Percentiles rank a stretch among this genome's conserved stretches.
Evolutionary conservation across 768 basidiomycete species (phyloP).

Genomic region (Bullera alba): DNA sequence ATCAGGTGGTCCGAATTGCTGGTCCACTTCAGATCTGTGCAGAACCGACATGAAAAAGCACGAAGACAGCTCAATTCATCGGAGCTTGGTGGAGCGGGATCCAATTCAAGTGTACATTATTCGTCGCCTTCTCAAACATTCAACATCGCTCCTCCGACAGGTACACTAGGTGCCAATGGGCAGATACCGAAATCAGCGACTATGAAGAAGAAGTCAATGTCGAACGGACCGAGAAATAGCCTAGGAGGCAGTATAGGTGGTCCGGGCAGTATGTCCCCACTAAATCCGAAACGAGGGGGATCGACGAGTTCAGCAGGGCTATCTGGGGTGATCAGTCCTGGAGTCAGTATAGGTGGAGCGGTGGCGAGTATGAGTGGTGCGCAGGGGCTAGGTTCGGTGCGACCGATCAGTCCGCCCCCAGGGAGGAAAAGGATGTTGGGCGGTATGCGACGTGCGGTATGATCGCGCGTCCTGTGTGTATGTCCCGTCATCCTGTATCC

Average conservation of each 20-base stretch:
- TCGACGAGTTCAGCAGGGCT: slow-evolving; percentile 1
- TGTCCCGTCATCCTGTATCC: too few relatives aligned
- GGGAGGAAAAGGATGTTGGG: slow-evolving; percentile 25
- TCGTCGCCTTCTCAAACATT: slow-evolving; percentile 35
- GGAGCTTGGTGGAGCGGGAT: slow-evolving; percentile 24
- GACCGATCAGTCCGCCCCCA: slow-evolving; percentile 22
- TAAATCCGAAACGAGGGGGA: slow-evolving; percentile 37
- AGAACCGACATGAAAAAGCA: slow-evolving; percentile 85
- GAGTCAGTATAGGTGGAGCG: slow-evolving; percentile 31
- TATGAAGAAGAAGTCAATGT: slow-evolving; percentile 20
- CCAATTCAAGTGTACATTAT: slow-evolving; percentile 31
- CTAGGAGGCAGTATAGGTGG: neutral
- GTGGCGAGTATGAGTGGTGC: slow-evolving; percentile 37
- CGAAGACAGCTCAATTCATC: slow-evolving; percentile 62
- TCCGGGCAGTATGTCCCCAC: slow-evolving; percentile 26
- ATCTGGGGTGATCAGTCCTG: slow-evolving; percentile 11
- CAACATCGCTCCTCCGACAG: slow-evolving; percentile 12
- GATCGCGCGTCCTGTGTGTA: too few relatives aligned
- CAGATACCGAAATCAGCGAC: slow-evolving; percentile 16
- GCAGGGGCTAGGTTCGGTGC: slow-evolving; percentile 8
- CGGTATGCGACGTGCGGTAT: too few relatives aligned
- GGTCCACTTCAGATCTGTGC: slow-evolving; percentile 73
- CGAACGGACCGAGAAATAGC: neutral
- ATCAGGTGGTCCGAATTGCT: slow-evolving; percentile 97
- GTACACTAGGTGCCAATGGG: slow-evolving; percentile 6